Conservation (phyloP, 164 flowering plant genomes). For the Berberis vulgaris region DNA sequence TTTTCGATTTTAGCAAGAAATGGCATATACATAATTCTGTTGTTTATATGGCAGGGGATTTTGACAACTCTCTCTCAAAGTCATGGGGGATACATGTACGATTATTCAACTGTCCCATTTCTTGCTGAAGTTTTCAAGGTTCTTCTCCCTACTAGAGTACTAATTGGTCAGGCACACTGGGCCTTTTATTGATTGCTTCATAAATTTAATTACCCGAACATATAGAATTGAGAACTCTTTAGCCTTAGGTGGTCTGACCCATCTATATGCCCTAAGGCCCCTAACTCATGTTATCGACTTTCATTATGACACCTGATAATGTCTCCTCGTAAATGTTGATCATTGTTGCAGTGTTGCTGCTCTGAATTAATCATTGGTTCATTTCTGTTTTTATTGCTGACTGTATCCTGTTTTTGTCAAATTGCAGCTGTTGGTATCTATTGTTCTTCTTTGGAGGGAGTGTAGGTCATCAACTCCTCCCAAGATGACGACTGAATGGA, state of each 20-base stretch:
- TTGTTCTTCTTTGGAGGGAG: slow-evolving; percentile 81
- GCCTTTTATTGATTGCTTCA: background rate
- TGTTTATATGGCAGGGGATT: no score
- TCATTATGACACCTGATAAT: background rate
- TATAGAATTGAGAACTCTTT: background rate
- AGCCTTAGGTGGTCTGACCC: background rate
- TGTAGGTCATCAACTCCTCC: slow-evolving; percentile 36
- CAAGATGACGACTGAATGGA: slow-evolving; percentile 96
- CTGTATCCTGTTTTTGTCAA: slow-evolving; percentile 1
- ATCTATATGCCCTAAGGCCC: background rate
- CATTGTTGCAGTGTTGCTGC: no score
- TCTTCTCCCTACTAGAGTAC: background rate
- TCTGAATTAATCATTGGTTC: no score
- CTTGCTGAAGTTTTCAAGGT: slow-evolving; percentile 98
- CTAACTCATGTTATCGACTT: background rate
- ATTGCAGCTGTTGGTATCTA: slow-evolving; percentile 64
- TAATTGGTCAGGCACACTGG: background rate
- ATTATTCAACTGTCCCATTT: background rate
- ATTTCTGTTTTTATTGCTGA: no score
- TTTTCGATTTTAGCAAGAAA: no score
- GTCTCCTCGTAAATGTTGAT: no score
- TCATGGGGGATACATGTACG: background rate
- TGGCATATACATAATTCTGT: no score
- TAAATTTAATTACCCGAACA: background rate
- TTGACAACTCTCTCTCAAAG: background rate